Base-by-base conservation (phyloP, 2,329 filamentous ascomycete genomes). In the Calonectria pteridis region DNA sequence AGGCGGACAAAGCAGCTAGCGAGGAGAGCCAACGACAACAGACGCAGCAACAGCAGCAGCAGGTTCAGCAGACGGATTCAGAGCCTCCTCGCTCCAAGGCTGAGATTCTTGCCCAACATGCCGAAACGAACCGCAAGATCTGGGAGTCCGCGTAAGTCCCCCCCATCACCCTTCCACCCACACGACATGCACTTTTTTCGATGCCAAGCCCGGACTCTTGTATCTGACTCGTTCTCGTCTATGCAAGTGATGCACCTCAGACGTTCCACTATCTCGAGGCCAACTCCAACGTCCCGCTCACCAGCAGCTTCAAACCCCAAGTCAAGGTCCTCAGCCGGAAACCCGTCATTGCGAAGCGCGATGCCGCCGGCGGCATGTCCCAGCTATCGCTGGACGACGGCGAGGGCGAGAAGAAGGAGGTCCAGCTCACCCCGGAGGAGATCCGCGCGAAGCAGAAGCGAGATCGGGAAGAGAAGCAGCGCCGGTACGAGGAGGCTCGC, bases 381-480 rank as follows among this genome's bases (percentile, higher is more conserved):
- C 85, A 84, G 75, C 85, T n/a, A n/a, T n/a, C n/a, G n/a, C n/a
- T 86, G 35, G 84, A 87, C 65, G 85, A 87, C 69, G 89, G 90
- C 73, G 89, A 89, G 35, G 92, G 93, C 14, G 93, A 92, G 31
- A 85, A 87, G 68, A 92, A 91, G 82, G 90, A 91, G 75, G 87
- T 89, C 26, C 91, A 92, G 78, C 90, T 91, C 53, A 94, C 91
- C 0, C 90, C 93, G 4, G 94, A 96, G 79, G 94, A 98, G 86
- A 90, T 95, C 40, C 92, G 94, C 75, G 91, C 92, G 29, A 94
- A 94, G 81, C 94, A 96, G 67, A 92, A 95, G 82, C 89, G 91
- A 63, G 95, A 98, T 79, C 91, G 92, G 13, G 95, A 97, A 81
- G 95, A 98, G 86, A 98, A 97, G 86, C 94, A 98, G 86, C 92